These are phyloP conservation scores for Paramecium octaurelia DNA, from an alignment of 73 alveolate genomes.

Conservation along the genomic window DNA sequence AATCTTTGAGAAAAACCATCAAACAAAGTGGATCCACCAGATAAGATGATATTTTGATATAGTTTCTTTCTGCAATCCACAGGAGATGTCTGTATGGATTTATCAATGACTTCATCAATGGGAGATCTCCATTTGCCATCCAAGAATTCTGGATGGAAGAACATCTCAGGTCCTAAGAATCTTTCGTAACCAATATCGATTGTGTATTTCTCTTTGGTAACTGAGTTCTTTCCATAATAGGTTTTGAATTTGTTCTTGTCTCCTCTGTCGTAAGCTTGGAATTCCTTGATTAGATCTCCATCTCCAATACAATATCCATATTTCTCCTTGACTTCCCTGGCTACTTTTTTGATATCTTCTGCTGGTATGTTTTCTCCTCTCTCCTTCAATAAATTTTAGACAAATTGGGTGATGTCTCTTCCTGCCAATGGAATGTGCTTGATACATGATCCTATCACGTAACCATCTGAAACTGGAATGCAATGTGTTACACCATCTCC, in stretches of 20 bases:
- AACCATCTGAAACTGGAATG: slow-evolving; percentile 87
- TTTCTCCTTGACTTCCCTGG: slow-evolving; percentile 87
- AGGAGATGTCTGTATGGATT: slow-evolving; percentile 89
- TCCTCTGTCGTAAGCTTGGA: slow-evolving; percentile 77
- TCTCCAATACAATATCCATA: slow-evolving; percentile 85
- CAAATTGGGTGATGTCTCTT: slow-evolving; percentile 87
- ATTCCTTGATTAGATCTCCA: slow-evolving; percentile 78
- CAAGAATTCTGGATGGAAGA: slow-evolving; percentile 77
- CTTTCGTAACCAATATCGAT: slow-evolving; percentile 86
- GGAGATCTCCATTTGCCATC: slow-evolving; percentile 89
- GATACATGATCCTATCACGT: slow-evolving; percentile 92
- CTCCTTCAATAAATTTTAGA: slow-evolving; percentile 76
- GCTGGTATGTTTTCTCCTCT: slow-evolving; percentile 89
- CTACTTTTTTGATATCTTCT: slow-evolving; percentile 88
- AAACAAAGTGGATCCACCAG: slow-evolving; percentile 97
- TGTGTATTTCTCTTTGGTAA: slow-evolving; percentile 69
- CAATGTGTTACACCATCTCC: slow-evolving; percentile 97
- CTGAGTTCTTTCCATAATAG: slow-evolving; percentile 69
- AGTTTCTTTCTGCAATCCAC: slow-evolving; percentile 94
- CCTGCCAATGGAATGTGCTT: slow-evolving; percentile 99
- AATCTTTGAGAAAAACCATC: slow-evolving; percentile 93
- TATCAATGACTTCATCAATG: slow-evolving; percentile 84
- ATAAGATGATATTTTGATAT: slow-evolving; percentile 88
- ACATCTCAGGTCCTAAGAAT: slow-evolving; percentile 93
- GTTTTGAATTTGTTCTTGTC: slow-evolving; percentile 72